Percentiles rank a stretch among this genome's conserved stretches.
These are phyloP conservation scores for Pythium brassicae DNA, from an alignment of 352 stramenopile genomes.

Conservation along the genomic window DNA sequence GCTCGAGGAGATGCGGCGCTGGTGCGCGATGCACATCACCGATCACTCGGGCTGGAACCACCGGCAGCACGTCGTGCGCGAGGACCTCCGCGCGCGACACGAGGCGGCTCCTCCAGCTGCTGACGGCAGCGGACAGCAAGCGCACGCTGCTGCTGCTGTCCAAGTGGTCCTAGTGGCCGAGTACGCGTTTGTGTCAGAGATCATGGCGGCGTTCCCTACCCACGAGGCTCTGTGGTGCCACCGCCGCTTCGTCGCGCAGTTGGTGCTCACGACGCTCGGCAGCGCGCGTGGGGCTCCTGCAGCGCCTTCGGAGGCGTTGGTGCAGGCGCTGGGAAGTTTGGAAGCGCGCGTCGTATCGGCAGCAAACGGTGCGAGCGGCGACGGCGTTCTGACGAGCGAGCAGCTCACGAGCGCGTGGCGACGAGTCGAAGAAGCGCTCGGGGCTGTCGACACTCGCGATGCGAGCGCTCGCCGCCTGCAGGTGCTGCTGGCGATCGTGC, in stretches of 20 bases:
- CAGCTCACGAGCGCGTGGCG: not conserved
- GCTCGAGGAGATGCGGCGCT: constrained; percentile 41
- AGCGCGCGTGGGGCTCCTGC: not conserved
- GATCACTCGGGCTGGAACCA: constrained; percentile 84
- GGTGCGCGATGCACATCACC: constrained; percentile 62
- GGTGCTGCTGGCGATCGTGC: constrained; percentile 17
- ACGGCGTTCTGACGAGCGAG: not conserved
- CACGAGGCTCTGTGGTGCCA: constrained; percentile 81
- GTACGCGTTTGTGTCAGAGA: constrained; percentile 42
- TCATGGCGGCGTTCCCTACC: constrained; percentile 41
- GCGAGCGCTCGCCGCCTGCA: not conserved
- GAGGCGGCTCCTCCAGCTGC: too few relatives aligned
- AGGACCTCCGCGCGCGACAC: constrained; percentile 11
- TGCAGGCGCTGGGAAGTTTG: constrained; percentile 5
- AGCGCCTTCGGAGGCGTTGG: not conserved
- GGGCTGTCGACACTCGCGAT: not conserved
- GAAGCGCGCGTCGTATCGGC: constrained; percentile 3
- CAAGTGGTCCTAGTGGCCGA: constrained; percentile 32
- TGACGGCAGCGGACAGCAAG: not conserved
- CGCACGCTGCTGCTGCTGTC: not conserved
- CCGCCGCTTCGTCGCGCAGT: constrained; percentile 58
- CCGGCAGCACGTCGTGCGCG: constrained; percentile 51
- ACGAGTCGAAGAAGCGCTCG: not conserved
- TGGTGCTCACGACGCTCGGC: constrained; percentile 20
- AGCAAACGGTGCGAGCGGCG: not conserved